Evolutionary conservation across 2,329 filamentous ascomycete species (phyloP).

Genomic region (Diplocarpon mali): DNA sequence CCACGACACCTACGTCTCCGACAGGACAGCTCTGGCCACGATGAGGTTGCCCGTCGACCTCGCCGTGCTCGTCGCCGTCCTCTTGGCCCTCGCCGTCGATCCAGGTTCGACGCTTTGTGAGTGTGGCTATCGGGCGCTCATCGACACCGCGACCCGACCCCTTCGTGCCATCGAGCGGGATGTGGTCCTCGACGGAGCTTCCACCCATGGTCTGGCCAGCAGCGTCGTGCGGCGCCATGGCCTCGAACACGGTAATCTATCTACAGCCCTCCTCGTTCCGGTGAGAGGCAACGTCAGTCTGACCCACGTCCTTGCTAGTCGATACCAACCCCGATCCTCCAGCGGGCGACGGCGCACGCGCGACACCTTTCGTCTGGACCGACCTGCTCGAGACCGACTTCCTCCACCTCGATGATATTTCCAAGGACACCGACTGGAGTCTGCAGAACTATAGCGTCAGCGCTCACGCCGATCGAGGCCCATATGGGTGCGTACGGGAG

Average conservation of each 20-base stretch:
- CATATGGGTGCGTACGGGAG: conserved; percentile 37
- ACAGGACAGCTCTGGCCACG: not conserved
- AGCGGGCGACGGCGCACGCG: not conserved
- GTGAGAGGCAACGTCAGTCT: not conserved
- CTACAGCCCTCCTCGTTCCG: not conserved
- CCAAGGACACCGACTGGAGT: conserved; percentile 48
- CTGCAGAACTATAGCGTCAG: conserved; percentile 57
- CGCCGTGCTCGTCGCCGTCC: not conserved
- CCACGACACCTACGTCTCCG: not conserved
- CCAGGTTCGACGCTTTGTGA: conserved; percentile 43
- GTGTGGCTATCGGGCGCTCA: conserved; percentile 55
- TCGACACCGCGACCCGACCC: conserved; percentile 10
- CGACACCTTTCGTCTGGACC: conserved; percentile 45
- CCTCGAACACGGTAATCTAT: not conserved
- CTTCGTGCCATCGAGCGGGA: not conserved
- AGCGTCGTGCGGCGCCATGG: not conserved
- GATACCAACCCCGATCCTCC: not conserved
- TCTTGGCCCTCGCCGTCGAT: not conserved
- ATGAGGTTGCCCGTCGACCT: not conserved
- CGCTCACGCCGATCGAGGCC: conserved; percentile 44
- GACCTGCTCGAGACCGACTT: conserved; percentile 66
- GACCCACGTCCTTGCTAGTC: not conserved
- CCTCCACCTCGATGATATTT: conserved; percentile 39
- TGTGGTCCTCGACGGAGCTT: conserved; percentile 19
- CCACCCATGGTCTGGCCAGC: not conserved